phyloP scores from a whole-genome alignment of 78 protist species.

The Dictyostelium firmibasis region DNA sequence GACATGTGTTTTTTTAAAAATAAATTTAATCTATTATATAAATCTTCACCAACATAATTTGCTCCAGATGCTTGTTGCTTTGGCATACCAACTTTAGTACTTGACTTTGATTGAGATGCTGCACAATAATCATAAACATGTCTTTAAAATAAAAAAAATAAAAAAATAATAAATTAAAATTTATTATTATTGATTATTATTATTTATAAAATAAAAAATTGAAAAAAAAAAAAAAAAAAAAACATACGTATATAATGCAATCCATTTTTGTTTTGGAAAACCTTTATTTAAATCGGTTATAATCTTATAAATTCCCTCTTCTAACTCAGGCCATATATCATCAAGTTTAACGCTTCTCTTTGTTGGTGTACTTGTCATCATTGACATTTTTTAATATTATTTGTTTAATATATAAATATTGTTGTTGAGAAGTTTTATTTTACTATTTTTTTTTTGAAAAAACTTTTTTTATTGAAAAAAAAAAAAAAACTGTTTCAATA shows the following conservation, averaged over 20 bases:
- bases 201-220: background rate
- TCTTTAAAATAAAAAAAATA: constrained; percentile 5
- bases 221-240: background rate
- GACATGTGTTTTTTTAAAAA: constrained; percentile 76
- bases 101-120: constrained; percentile 70
- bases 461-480: too few relatives aligned
- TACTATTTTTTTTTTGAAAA: background rate
- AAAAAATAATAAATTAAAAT: background rate
- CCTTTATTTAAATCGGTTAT: constrained; percentile 61
- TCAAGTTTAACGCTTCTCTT: constrained; percentile 67
- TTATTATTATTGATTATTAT: background rate
- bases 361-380: background rate
- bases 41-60: constrained; percentile 85
- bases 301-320: constrained; percentile 66
- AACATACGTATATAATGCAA: constrained; percentile 84
- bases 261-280: constrained; percentile 74
- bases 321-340: constrained; percentile 85
- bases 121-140: constrained; percentile 86
- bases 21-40: constrained; percentile 57
- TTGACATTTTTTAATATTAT: constrained; percentile 4
- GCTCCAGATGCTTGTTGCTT: constrained; percentile 77
- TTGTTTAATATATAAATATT: background rate
- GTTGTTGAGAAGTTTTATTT: background rate
- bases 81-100: background rate
- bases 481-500: background rate